Base-by-base conservation (phyloP, 2,329 filamentous ascomycete genomes). In the Chrysoporthe austroafricana region DNA sequence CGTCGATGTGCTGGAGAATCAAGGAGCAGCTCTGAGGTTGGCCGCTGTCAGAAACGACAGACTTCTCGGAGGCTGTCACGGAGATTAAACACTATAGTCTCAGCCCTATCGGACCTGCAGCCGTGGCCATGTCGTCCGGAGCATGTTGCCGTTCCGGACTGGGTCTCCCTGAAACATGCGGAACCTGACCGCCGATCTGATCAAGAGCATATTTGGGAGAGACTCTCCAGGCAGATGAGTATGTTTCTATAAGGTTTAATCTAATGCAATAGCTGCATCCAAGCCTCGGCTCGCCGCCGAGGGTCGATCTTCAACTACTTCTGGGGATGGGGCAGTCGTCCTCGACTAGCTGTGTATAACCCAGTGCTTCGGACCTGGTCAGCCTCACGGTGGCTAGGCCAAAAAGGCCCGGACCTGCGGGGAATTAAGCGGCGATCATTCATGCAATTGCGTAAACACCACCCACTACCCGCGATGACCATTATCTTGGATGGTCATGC, bases 21-120 rank as follows among this genome's bases (percentile, higher is more conserved):
- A 5, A 32, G 21, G 48, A 39, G 6, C 0, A 57, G 32, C 18
- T 57, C 16, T 36, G 32, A 13, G 14, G 2, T 11, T 39, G 54
- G 11, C 54, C 5, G 54, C 54, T 57, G 54, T 39, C 54, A 39
- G 4, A 36, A 39, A 3, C 11, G 16, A n/a, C 7, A 57, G 16
- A 36, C 26, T 32, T 9, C 32, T 21, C 14, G 16, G 7, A 9
- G n/a, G 6, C 5, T 39, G 32, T 57, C 48, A 26, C 26, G 9
- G 11, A 26, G 4, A 11, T 18, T 34, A 3, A 26, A 21, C 21
- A 26, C 26, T 54, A 11, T 54, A 34, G 21, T 16, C 16, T 32
- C 50, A 54, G 50, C 50, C 50, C 50, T 54, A 54, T 54, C 21
- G 50, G 13, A 54, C 13, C 14, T 54, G 50, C 50, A 54, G 16